Evolutionary conservation across 108 stramenopile species (phyloP), one percentile per base, ranked within the genome.

Genomic region (Skeletonema grethae): DNA sequence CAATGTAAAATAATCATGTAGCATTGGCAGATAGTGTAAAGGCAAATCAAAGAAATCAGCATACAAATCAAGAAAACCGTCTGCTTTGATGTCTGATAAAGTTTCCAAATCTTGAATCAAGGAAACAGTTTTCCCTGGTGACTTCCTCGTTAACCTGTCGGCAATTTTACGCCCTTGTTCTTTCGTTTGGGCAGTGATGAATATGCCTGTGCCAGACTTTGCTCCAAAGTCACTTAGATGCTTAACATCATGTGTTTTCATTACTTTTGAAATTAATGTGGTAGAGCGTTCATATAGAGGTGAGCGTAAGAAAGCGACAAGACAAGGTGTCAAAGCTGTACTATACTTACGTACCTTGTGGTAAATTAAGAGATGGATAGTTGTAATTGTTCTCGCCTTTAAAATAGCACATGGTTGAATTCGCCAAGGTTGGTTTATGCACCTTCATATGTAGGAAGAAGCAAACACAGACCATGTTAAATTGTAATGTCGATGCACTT

Each of bases 281-380:
- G n/a, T n/a, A n/a, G n/a, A n/a, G n/a, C n/a, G n/a, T n/a, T n/a
- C n/a, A 36, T 36, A 8, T 8, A 36, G 55, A 24, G 0, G 55
- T 56, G 55, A 22, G 55, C n/a, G n/a, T n/a, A n/a, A n/a, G 10
- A 8, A 22, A 56, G 53, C 5, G 53, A 56, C 13, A 1, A 22
- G 5, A 56, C 6, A 25, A 22, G 53, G 22, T 7, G 8, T 1
- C 8, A 56, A 25, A 25, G 1, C 25, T 56, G 1, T 25, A 13
- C 55, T 56, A n/a, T n/a, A n/a, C n/a, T n/a, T n/a, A n/a, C n/a
- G n/a, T 25, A 56, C 55, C 55, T 56, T 56, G 55, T 25, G 55
- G 55, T 25, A 8, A 7, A 25, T 56, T 8, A 22, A 56, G 35
- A 1, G 35, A 36, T 36, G 7, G 35, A 36, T 56, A 10, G 7